Conservation (phyloP, 441 rosid genomes). For the Biscutella laevigata region DNA sequence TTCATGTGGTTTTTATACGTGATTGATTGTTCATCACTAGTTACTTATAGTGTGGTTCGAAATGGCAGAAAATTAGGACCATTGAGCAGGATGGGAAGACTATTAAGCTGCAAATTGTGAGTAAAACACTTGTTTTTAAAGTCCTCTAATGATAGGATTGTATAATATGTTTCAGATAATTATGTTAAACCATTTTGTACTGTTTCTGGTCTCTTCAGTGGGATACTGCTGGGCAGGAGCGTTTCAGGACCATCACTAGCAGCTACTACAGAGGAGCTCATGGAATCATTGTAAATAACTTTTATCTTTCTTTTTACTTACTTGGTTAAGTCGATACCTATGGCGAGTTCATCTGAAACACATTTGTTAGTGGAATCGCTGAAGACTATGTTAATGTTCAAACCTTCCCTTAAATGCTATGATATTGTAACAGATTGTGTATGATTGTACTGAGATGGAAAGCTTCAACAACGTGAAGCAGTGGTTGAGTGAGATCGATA, state of each 20-base stretch:
- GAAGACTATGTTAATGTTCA: background rate
- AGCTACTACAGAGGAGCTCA: conserved; percentile 95
- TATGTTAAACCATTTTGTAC: background rate
- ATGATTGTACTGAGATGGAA: conserved; percentile 87
- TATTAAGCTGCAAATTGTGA: conserved; percentile 74
- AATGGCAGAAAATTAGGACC: conserved; percentile 67
- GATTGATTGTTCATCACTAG: background rate
- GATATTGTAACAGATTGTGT: conserved; percentile 49
- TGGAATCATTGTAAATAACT: conserved; percentile 68
- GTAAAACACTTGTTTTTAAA: conserved; percentile 26
- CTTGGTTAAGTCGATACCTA: no score
- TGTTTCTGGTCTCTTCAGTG: conserved; percentile 35
- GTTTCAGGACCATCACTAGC: conserved; percentile 90
- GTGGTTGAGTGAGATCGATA: conserved; percentile 81
- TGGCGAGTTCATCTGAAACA: no score
- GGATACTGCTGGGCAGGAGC: conserved; percentile 97
- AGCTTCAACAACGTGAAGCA: conserved; percentile 95
- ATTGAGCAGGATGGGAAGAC: conserved; percentile 84
- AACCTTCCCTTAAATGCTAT: background rate
- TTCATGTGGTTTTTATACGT: background rate
- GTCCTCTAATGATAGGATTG: background rate
- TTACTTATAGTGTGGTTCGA: conserved; percentile 1
- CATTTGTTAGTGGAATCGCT: background rate
- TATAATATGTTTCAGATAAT: background rate
- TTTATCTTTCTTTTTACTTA: background rate